Base-by-base conservation (phyloP, 2,329 filamentous ascomycete genomes). In the Sordariomycetes sp. region DNA sequence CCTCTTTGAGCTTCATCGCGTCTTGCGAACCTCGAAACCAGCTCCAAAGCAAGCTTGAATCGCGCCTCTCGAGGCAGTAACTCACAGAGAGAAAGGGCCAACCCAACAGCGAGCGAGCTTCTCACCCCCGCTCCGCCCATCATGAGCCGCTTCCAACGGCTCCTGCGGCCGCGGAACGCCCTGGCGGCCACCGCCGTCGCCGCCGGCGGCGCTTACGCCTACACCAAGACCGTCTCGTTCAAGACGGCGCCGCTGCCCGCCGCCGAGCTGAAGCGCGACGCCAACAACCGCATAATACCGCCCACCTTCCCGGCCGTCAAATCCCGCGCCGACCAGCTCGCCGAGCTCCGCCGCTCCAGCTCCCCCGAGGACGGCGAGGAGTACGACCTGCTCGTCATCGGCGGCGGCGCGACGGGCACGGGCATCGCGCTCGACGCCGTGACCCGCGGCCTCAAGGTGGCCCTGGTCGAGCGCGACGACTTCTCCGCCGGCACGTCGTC, bases 341-440 rank as follows among this genome's bases (percentile, higher is more conserved):
- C 71, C 51, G 71, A 74, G 20, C 66, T 76, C n/a, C 67, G 71
- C 11, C 66, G 66, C 24, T 65, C 68, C 62, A 64, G 62, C 58
- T 64, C 65, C 37, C 61, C 68, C 53, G 65, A 73, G 18, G 59
- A 54, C n/a, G 72, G 72, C 12, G 79, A 85, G 51, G 78, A 82
- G 57, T 93, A 92, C 66, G 89, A 93, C 68, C 76, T 94, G 48
- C 76, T 93, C 62, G 77, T 94, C 65, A 89, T 93, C 65, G 89
- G 89, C 59, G 88, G 84, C 62, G 89, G 89, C 62, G 89, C 89
- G 16, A 93, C 89, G 1, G 89, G 89, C 16, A 80, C 88, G 6
- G 89, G 89, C 25, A 90, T 94, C 65, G 89, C 89, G 14, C 80
- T 94, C 53, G 89, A 94, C 71, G 89, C 89, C 40, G 87, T 85